Conservation (phyloP, 208 protist genomes). For the Tritrichomonas musculus region DNA sequence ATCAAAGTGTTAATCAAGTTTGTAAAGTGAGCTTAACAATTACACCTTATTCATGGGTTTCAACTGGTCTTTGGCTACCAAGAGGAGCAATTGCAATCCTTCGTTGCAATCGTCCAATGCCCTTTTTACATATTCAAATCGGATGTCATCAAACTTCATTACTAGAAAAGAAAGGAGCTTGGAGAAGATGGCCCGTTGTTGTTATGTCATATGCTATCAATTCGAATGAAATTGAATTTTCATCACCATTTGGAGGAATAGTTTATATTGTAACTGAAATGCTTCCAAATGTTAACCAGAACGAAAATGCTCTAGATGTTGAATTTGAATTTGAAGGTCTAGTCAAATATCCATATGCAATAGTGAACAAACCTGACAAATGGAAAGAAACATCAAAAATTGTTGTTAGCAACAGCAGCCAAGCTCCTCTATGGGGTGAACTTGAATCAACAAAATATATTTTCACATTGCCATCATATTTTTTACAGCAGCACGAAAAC, state of each 20-base stretch:
- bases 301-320: too few species aligned
- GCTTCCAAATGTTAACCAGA: too few species aligned
- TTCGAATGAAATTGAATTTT: background rate
- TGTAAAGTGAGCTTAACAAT: background rate
- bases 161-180: background rate
- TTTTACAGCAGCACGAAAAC: background rate
- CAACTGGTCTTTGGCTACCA: background rate
- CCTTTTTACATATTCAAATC: background rate
- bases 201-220: background rate
- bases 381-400: background rate
- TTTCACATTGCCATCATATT: background rate
- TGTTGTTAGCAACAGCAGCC: background rate
- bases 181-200: background rate
- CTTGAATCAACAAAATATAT: background rate
- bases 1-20: background rate
- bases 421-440: background rate
- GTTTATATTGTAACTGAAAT: background rate
- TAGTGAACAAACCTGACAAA: background rate
- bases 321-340: background rate
- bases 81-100: background rate
- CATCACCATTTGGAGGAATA: background rate
- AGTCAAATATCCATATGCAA: background rate
- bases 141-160: background rate
- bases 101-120: background rate
- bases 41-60: background rate